Evolutionary conservation across 805 yeast genomes (phyloP).

Genomic region (Clavispora santaluciae): DNA sequence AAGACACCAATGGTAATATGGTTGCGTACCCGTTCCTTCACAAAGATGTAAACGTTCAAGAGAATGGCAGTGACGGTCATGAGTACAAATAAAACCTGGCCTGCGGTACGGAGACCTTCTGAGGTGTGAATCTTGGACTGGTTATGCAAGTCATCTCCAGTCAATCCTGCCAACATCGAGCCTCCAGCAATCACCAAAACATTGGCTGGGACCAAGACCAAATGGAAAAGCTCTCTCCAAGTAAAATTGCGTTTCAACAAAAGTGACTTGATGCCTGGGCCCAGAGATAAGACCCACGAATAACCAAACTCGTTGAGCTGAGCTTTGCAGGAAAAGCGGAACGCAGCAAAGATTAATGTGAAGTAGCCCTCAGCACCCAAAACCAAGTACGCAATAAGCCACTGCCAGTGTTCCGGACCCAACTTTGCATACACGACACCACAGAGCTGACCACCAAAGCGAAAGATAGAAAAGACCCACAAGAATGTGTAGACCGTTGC

Average conservation of each 20-base stretch:
- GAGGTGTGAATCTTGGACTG: conserved; percentile 10
- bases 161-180: conserved; percentile 20
- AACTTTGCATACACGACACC: conserved; percentile 27
- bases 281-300: conserved; percentile 16
- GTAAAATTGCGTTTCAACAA: not conserved
- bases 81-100: conserved; percentile 25
- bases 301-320: conserved; percentile 17
- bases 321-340: conserved; percentile 19
- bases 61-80: conserved; percentile 15
- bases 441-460: conserved; percentile 28
- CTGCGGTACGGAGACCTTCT: conserved; percentile 22
- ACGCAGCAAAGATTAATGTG: conserved; percentile 21
- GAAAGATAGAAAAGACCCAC: conserved; percentile 20
- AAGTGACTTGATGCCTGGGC: not conserved
- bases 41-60: conserved; percentile 13
- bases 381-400: conserved; percentile 31
- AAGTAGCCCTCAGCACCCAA: conserved; percentile 33
- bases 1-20: conserved; percentile 12
- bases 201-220: conserved; percentile 28
- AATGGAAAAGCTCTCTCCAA: conserved; percentile 17
- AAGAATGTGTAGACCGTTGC: conserved; percentile 16
- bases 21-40: conserved; percentile 15
- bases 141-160: conserved; percentile 10
- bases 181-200: conserved; percentile 32
- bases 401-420: conserved; percentile 23